Evolutionary conservation across 148 eudicot genomes (phyloP).

Genomic region (Rhododendron simsii): DNA sequence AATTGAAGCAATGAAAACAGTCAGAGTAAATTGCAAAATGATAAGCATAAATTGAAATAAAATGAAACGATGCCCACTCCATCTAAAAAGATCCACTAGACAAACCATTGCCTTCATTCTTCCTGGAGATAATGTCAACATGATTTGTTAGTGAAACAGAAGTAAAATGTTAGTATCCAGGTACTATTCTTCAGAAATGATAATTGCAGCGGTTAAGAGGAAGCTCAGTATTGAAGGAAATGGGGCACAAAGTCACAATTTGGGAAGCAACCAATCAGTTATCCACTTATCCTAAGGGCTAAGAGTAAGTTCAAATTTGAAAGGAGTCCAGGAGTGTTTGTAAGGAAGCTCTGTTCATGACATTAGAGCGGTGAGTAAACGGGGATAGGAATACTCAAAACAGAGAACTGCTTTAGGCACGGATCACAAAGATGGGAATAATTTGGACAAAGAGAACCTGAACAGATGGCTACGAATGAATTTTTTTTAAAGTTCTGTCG

Average conservation of each 20-base stretch:
- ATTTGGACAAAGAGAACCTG: not conserved
- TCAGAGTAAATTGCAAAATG: not conserved
- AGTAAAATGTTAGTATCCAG: not conserved
- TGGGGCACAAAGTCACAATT: not conserved
- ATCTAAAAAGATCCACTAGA: slow-evolving; percentile 6
- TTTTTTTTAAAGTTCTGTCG: not conserved
- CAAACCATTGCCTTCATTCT: slow-evolving; percentile 8
- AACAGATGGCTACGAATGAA: not conserved
- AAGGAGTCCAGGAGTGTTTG: not conserved
- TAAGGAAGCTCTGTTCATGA: not conserved
- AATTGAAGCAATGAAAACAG: not conserved
- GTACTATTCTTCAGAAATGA: not conserved
- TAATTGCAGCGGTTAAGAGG: not conserved
- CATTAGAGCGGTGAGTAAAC: not conserved
- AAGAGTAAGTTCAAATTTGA: not conserved
- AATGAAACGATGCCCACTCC: slow-evolving; percentile 6
- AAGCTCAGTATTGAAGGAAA: not conserved
- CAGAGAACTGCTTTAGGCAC: not conserved
- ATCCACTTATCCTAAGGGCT: not conserved
- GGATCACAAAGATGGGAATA: not conserved
- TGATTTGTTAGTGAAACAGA: not conserved
- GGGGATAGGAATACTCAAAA: not conserved
- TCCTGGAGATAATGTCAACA: slow-evolving; percentile 12
- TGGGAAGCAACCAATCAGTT: not conserved
- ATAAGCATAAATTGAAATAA: not conserved